These are phyloP conservation scores for Candida sojae DNA, from an alignment of 1,139 yeast species.

Conservation along the genomic window DNA sequence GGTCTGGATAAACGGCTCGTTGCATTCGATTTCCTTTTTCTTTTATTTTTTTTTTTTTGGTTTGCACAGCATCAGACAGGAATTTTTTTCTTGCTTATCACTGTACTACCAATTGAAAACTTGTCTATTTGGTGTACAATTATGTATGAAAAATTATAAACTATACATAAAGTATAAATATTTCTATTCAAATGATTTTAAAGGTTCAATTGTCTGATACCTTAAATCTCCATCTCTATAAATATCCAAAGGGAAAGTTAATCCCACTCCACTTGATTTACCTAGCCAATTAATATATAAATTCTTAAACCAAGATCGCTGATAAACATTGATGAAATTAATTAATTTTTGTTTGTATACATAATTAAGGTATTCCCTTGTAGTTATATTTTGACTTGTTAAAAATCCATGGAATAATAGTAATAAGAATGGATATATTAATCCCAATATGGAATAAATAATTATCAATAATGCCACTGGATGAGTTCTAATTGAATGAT, in stretches of 20 bases:
- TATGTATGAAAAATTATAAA: no score
- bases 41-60: neutral
- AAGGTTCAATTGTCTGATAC: constrained; percentile 28
- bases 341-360: constrained; percentile 18
- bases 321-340: constrained; percentile 44
- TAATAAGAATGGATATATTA: constrained; percentile 57
- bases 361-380: constrained; percentile 63
- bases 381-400: constrained; percentile 62
- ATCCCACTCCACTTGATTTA: constrained; percentile 48
- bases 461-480: constrained; percentile 53
- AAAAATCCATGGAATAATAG: constrained; percentile 55
- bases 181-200: constrained; percentile 13
- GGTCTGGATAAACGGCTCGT: neutral
- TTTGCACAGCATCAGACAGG: neutral
- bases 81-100: no score
- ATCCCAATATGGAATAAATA: constrained; percentile 43
- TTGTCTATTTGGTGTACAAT: no score
- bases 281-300: constrained; percentile 50
- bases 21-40: neutral
- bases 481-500: constrained; percentile 22
- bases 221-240: constrained; percentile 47
- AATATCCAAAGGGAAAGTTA: constrained; percentile 35
- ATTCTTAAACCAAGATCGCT: constrained; percentile 38
- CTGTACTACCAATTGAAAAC: neutral
- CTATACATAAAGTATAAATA: neutral